Conservation (phyloP, 1,139 yeast genomes). For the Candida glucosophila region DNA sequence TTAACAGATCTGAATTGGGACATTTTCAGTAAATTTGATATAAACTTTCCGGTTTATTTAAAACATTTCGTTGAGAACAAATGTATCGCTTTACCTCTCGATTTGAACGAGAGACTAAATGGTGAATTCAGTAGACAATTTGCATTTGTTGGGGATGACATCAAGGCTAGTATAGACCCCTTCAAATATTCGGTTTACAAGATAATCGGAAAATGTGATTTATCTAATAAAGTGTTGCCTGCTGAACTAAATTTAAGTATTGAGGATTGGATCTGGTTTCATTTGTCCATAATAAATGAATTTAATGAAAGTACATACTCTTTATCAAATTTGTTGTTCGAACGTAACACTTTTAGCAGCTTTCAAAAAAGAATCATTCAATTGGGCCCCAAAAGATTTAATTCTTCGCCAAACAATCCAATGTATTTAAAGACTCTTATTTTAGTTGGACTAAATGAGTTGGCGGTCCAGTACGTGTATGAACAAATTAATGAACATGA, state of each 20-base stretch:
- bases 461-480: constrained; percentile 63
- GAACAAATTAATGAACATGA: constrained; percentile 68
- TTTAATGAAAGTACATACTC: constrained; percentile 16
- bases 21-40: constrained; percentile 71
- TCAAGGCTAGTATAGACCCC: constrained; percentile 64
- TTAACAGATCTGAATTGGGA: constrained; percentile 30
- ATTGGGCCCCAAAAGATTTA: constrained; percentile 69
- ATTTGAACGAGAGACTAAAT: constrained; percentile 61
- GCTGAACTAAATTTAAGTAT: constrained; percentile 62
- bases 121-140: constrained; percentile 82
- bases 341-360: constrained; percentile 63
- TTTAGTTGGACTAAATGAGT: constrained; percentile 73
- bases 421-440: constrained; percentile 70
- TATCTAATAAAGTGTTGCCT: constrained; percentile 69
- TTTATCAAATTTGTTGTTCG: constrained; percentile 49
- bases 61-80: constrained; percentile 62
- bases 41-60: constrained; percentile 73
- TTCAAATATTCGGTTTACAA: constrained; percentile 87
- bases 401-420: constrained; percentile 56
- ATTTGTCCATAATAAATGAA: constrained; percentile 67
- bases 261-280: constrained; percentile 98
- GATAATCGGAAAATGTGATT: constrained; percentile 85
- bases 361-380: constrained; percentile 65
- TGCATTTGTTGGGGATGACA: constrained; percentile 47
- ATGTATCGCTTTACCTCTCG: constrained; percentile 47